These are phyloP conservation scores for Buddleja alternifolia DNA, from an alignment of 257 asterid species.

Conservation along the genomic window DNA sequence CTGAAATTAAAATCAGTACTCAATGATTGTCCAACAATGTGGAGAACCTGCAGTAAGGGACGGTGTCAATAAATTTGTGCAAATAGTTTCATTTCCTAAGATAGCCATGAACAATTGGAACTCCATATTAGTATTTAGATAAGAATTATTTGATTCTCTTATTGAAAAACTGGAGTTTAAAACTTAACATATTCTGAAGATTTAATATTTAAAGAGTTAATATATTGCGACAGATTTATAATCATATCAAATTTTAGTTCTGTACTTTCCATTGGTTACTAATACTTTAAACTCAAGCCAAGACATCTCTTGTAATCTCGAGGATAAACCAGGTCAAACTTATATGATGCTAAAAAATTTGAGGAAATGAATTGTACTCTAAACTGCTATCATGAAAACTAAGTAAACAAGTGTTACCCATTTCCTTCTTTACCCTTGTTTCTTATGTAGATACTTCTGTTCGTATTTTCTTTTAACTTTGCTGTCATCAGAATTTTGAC, in stretches of 20 bases:
- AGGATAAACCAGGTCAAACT: constrained; percentile 24
- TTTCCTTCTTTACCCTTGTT: background rate
- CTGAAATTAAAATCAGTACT: constrained; percentile 1
- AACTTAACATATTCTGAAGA: background rate
- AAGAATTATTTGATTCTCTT: background rate
- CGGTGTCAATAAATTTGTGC: background rate
- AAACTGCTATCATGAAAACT: constrained; percentile 2
- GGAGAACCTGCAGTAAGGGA: background rate
- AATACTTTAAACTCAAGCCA: background rate
- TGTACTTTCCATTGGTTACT: constrained; percentile 6
- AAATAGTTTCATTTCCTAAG: background rate
- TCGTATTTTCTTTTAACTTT: constrained; percentile 4
- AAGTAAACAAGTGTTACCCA: background rate
- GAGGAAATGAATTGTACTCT: constrained; percentile 18
- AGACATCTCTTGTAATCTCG: background rate
- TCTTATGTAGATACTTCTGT: constrained; percentile 11
- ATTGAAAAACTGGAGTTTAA: background rate
- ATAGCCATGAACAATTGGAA: constrained; percentile 13
- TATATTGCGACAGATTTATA: background rate
- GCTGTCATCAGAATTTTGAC: constrained; percentile 21
- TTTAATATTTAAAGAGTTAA: background rate
- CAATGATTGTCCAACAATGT: constrained; percentile 11
- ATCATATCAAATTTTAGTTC: constrained; percentile 16
- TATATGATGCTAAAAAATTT: constrained; percentile 17
- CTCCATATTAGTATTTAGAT: background rate